Conservation (phyloP, 1,284 basidiomycete genomes). For the Tremellales sp. region DNA sequence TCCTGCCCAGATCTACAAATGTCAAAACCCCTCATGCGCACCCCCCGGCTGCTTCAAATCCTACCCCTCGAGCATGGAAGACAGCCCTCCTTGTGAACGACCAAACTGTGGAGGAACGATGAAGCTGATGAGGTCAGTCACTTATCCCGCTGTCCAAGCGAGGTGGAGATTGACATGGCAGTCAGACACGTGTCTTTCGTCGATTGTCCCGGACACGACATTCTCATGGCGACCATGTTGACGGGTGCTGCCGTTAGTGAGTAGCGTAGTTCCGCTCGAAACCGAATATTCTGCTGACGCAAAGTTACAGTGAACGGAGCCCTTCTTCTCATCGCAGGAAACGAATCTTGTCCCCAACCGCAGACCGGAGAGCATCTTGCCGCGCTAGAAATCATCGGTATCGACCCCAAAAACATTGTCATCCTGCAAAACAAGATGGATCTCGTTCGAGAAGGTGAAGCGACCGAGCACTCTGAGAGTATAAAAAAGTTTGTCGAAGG, state of each 20-base stretch:
- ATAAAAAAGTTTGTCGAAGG: conserved; percentile 91
- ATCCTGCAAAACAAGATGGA: conserved; percentile 98
- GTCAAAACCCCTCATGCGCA: conserved; percentile 86
- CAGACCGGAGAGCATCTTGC: conserved; percentile 98
- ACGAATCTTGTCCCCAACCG: conserved; percentile 97
- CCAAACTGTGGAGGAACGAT: conserved; percentile 86
- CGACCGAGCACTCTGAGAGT: conserved; percentile 88
- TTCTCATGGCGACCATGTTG: conserved; percentile 98
- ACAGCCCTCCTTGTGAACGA: conserved; percentile 86
- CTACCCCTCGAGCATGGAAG: conserved; percentile 91
- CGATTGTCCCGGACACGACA: conserved; percentile 81
- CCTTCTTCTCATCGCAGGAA: conserved; percentile 88
- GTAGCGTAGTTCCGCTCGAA: conserved; percentile 11
- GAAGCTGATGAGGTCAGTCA: conserved; percentile 66
- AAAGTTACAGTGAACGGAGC: conserved; percentile 77
- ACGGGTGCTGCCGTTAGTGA: conserved; percentile 93
- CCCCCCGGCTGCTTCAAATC: conserved; percentile 91
- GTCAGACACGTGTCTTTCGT: conserved; percentile 89
- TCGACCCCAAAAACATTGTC: conserved; percentile 88
- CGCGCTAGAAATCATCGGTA: conserved; percentile 95
- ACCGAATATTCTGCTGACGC: conserved; percentile 1
- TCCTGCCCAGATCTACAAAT: conserved; percentile 83
- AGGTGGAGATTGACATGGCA: background rate
- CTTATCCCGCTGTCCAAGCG: background rate
- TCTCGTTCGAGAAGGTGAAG: conserved; percentile 85